Evolutionary conservation across 2,329 filamentous ascomycete genomes (phyloP), one percentile per base, ranked within the genome.

Genomic region (Phialophora expanda): DNA sequence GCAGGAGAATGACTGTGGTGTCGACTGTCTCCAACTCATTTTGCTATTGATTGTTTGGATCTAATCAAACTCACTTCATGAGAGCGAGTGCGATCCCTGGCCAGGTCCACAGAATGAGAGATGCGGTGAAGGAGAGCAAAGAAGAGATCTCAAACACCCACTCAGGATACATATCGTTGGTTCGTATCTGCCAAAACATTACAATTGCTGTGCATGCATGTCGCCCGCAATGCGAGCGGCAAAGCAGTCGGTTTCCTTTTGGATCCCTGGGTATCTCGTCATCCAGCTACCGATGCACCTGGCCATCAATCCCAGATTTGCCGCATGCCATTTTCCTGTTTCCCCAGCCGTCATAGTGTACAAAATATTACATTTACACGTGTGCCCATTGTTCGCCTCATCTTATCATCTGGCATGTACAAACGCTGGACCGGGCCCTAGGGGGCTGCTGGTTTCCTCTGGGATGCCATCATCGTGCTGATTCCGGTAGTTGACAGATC

Each of bases 401-500:
- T 26, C 48, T 51, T 22, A 26, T 59, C 41, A 59, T 59, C 56
- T 48, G 56, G 41, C 56, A 34, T 59, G 56, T 20, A 28, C 11
- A 30, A 59, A 59, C 8, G 14, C 48, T 41, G 58, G 46, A 41
- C 48, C 28, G 1, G 58, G 53, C 5, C 51, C 41, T 22, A 55
- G 20, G 20, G 48, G 48, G 9, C 48, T 51, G 48, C 14, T 65
- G 34, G 48, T 61, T 12, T 53, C 57, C 11, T 59, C 22, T 30
- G 50, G 28, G 34, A 17, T 59, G 32, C 32, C 17, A 24, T 44
- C 60, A 46, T 61, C 61, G 9, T 53, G 20, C 58, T 30, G n/a
- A 17, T 58, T 56, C 34, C 56, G 32, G 46, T 68, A 64, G 44
- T 61, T 50, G 6, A 66, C 60, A 12, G 63, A 38, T 2, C 59